These are phyloP conservation scores for Phalaenopsis hybrid DNA, from an alignment of 116 monocot genomes.

Conservation along the genomic window DNA sequence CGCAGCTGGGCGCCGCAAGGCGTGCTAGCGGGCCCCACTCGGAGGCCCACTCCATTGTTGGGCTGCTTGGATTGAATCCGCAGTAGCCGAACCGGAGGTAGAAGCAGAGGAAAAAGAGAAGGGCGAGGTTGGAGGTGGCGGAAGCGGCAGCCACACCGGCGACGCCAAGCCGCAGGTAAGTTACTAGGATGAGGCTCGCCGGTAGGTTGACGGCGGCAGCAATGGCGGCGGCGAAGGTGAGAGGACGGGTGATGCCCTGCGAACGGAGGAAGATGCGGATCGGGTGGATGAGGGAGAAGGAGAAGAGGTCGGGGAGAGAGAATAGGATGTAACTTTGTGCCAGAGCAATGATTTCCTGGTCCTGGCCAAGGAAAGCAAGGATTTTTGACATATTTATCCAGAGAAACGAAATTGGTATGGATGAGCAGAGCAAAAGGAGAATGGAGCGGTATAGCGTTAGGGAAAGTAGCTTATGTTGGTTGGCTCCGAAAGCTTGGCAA, in stretches of 20 bases:
- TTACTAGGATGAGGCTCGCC: slow-evolving; percentile 22
- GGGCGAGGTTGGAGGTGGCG: slow-evolving; percentile 34
- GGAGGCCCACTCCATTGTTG: slow-evolving; percentile 25
- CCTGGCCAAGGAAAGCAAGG: slow-evolving; percentile 33
- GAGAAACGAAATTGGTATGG: slow-evolving; percentile 35
- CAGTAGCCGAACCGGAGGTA: slow-evolving; percentile 10
- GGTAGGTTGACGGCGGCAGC: slow-evolving; percentile 25
- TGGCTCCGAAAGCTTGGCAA: slow-evolving; percentile 45
- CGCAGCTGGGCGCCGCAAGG: slow-evolving; percentile 53
- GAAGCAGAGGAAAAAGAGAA: slow-evolving; percentile 27
- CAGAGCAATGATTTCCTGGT: slow-evolving; percentile 15
- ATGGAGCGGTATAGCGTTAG: slow-evolving; percentile 36
- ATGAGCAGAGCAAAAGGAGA: slow-evolving; percentile 36
- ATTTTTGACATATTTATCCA: slow-evolving; percentile 40
- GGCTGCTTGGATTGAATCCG: slow-evolving; percentile 5
- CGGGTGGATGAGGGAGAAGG: slow-evolving; percentile 30
- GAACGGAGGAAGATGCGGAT: slow-evolving; percentile 26
- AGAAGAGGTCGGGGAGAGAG: slow-evolving; percentile 27
- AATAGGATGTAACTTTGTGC: slow-evolving; percentile 16
- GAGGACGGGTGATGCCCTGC: slow-evolving; percentile 21
- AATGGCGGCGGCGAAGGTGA: slow-evolving; percentile 19
- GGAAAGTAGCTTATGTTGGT: slow-evolving; percentile 26
- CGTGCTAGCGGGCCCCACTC: slow-evolving; percentile 45
- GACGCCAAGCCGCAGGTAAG: slow-evolving; percentile 22
- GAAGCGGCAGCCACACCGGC: slow-evolving; percentile 53